Percentiles rank a stretch among this genome's conserved stretches.
phyloP scores from a whole-genome alignment of 148 eudicot genomes.

The Rhododendron vialii region DNA sequence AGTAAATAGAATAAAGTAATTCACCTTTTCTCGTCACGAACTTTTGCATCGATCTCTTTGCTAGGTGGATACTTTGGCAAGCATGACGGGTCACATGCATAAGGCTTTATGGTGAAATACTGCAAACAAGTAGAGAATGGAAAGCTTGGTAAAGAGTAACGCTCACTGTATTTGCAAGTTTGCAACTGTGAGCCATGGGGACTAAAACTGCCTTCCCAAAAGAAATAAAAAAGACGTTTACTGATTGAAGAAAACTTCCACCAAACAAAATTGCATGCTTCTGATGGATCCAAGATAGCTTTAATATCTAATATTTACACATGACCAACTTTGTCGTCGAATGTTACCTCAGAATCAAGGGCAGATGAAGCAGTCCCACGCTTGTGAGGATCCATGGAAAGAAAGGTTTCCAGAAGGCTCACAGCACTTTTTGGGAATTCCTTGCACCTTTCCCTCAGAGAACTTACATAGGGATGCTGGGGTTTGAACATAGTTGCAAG shows the following conservation, averaged over 20 bases:
- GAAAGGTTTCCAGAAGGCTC: slow-evolving; percentile 51
- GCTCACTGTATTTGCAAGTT: background rate
- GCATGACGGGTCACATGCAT: slow-evolving; percentile 79
- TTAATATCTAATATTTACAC: background rate
- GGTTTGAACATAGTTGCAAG: slow-evolving; percentile 85
- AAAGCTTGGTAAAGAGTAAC: background rate
- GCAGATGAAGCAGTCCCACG: slow-evolving; percentile 83
- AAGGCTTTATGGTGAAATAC: slow-evolving; percentile 71
- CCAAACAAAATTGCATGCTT: background rate
- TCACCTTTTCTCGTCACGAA: slow-evolving; percentile 63
- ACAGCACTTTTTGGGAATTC: slow-evolving; percentile 58
- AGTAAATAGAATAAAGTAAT: background rate
- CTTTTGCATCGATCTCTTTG: slow-evolving; percentile 83
- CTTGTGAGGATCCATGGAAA: slow-evolving; percentile 64
- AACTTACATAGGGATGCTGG: slow-evolving; percentile 69
- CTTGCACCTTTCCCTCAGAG: slow-evolving; percentile 56
- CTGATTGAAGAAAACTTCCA: background rate
- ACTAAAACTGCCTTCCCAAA: background rate
- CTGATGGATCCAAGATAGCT: background rate
- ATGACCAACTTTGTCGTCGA: background rate
- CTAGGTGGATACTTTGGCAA: slow-evolving; percentile 80
- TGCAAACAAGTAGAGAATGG: slow-evolving; percentile 12
- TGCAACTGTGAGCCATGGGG: background rate
- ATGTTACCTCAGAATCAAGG: slow-evolving; percentile 53
- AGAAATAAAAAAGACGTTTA: background rate